Base-by-base conservation (phyloP, 106 monocot genomes). In the Hemerocallis citrina region DNA sequence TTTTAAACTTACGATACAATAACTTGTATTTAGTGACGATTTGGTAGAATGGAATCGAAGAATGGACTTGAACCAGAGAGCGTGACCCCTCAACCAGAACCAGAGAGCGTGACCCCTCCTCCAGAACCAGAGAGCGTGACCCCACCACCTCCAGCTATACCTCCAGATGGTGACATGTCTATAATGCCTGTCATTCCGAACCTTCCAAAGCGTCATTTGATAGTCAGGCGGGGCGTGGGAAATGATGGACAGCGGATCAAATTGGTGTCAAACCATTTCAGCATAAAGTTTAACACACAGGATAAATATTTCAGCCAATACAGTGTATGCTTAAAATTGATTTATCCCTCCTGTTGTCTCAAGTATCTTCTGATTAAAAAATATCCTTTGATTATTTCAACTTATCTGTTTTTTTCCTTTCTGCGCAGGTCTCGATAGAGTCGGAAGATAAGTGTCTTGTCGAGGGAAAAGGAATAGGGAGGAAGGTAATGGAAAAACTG, bases 401-500 rank as follows among this genome's bases (percentile, higher is more conserved):
- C 33, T 40, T 66, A 43, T 25, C 23, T 57, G 14, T 50, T 10
- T 30, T 47, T 10, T 35, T 39, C 14, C n/a, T 14, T 35, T 63
- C 1, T 61, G 17, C 63, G 29, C 56, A 92, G 92, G 80, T 87
- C 4, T 40, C 70, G 0, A 81, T 92, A 28, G 81, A 61, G 57
- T 72, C 64, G 42, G 73, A 78, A 38, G 92, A 92, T 38, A 48
- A 69, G 1, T 51, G 31, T 55, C 52, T 24, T 52, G 73, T 83
- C 5, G 73, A 80, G 25, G 78, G 75, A 11, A 92, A 81, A 51
- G 75, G 78, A 12, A 64, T 81, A 27, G 73, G 78, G 0, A 70
- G 81, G 58, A 87, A 87, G 40, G 46, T 92, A 4, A 71, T 92
- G 8, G 81, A 92, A 15, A 80, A 68, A 36, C 52, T 92, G 23